Evolutionary conservation across 106 monocot species (phyloP).

Genomic region (Dendrobium catenatum): DNA sequence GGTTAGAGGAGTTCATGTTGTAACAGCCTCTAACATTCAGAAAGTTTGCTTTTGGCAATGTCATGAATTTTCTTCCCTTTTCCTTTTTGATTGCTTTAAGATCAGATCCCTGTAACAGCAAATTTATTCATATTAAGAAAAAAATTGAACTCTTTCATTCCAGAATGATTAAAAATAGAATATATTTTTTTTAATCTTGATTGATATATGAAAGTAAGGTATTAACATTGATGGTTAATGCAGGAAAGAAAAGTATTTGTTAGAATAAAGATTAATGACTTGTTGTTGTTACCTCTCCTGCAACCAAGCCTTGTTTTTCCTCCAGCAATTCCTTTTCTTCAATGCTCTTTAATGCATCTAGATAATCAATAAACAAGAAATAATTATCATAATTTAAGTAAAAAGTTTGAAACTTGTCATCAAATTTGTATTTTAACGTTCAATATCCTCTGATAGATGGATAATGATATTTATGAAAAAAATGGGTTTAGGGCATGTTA

Average conservation of each 20-base stretch:
- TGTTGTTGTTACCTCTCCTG: background rate
- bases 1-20: background rate
- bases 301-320: background rate
- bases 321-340: conserved; percentile 1
- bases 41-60: conserved; percentile 4
- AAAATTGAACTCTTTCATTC: too few species aligned
- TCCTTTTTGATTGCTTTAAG: background rate
- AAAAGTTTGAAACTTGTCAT: too few species aligned
- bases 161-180: too few species aligned
- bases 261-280: too few species aligned
- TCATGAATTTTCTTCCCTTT: conserved; percentile 8
- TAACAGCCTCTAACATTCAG: conserved; percentile 7
- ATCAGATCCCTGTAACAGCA: background rate
- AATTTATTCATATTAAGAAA: background rate
- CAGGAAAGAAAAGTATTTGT: background rate
- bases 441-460: too few species aligned
- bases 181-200: too few species aligned
- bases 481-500: too few species aligned
- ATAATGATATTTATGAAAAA: too few species aligned
- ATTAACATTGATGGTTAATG: background rate
- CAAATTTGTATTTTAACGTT: too few species aligned
- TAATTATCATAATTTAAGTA: background rate
- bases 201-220: background rate
- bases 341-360: background rate
- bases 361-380: background rate